Evolutionary conservation across 139 green algal genomes (phyloP), one percentile per base, ranked within the genome.

Genomic region (Chlorella sorokiniana): DNA sequence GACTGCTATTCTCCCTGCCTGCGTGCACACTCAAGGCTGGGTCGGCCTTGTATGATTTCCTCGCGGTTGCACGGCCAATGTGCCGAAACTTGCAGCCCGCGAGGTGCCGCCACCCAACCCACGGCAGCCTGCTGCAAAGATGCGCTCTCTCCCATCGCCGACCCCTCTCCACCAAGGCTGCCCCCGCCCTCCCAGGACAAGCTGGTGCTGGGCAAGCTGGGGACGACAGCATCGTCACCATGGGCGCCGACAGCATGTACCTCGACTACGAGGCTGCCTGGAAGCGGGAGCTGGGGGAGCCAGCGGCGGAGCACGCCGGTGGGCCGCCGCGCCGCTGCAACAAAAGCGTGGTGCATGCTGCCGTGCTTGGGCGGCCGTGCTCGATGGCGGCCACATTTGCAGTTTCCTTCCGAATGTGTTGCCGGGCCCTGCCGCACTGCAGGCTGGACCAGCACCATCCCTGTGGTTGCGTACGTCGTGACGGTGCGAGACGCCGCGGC

Each of bases 381-480:
- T 4, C 52, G 27, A 20, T 3, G 27, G 4, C 14, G 22, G 23
- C 2, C 22, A 65, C 16, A 29, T 29, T 35, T 25, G 18, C 25
- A 37, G 59, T 29, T 37, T 35, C 16, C 59, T 65, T 37, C 18
- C 59, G 25, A n/a, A n/a, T n/a, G n/a, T n/a, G 6, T 38, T 38
- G 3, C 38, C 52, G 65, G 41, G 40, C 42, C 22, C 44, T 63
- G 20, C 16, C 44, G 33, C 20, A 10, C 4, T 52, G 51, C 72
- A 79, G 72, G 72, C 52, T 79, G 72, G 72, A 52, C 14, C 37
- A 68, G 16, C 72, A 69, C 51, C 22, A 67, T 79, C 29, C 35
- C 56, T 10, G 52, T 79, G 35, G 25, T 18, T 69, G 90, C 91
- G 1, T 90, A 89, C 82, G 89, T 90, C 37, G 86, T 95, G 31